Base-by-base conservation (phyloP, 805 yeast genomes). In the Myxozyma monticola region DNA sequence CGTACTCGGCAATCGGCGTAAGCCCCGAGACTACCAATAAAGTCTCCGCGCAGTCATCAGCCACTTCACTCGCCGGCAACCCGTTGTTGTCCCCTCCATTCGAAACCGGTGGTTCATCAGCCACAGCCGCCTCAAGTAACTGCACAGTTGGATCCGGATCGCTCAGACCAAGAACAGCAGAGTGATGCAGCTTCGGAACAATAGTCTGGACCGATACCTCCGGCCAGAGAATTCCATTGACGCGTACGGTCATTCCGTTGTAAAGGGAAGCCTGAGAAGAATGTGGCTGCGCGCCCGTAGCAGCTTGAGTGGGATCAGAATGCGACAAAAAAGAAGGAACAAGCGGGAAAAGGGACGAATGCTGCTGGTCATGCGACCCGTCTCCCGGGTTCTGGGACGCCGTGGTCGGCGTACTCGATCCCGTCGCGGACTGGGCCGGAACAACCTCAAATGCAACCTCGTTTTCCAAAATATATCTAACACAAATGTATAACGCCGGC, bases 171-270 rank as follows among this genome's bases (percentile, higher is more conserved):
- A 33, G 34, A 1, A 35, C 24, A n/a, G 37, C 54, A 5, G 49
- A 42, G 28, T 44, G 44, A n/a, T 30, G 42, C 10, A 39, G n/a
- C 21, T 53, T 47, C 7, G 57, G 56, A 20, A 49, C 61, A 28
- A 56, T 47, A 14, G 72, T 70, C 40, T 80, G 80, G 33, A 78
- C 72, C 0, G 81, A 73, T 1, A 80, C 79, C 61, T 82, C 87
- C 22, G 81, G 77, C 89, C 89, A 84, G 12, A 78, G 73, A 20
- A 83, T 75, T 20, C 87, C 88, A 60, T 84, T 83, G 3, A 84
- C 87, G 5, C 60, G 51, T 8, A 62, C 67, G 3, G 56, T 38
- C 15, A 67, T 42, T n/a, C 49, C 57, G 35, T 41, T 37, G 28
- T 53, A 56, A 12, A 45, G 37, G 22, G 54, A 45, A 2, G 50